Conservation (phyloP, 2,329 filamentous ascomycete genomes). For the Fusarium gaditjirri region DNA sequence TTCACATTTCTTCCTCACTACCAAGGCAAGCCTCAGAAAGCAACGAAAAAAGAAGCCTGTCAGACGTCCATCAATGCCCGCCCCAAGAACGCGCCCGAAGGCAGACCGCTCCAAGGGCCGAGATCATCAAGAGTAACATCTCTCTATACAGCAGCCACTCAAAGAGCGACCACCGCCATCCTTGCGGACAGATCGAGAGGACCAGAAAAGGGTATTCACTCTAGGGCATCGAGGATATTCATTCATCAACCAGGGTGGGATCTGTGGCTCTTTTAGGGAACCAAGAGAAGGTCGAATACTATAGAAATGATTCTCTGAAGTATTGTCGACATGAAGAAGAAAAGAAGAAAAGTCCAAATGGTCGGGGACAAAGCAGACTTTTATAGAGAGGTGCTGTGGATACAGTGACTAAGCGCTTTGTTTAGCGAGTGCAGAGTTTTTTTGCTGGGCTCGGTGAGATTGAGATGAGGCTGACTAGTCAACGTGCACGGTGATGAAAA, state of each 20-base stretch:
- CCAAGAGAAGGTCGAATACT: constrained; percentile 94
- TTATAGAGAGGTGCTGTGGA: constrained; percentile 23
- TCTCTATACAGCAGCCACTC: constrained; percentile 75
- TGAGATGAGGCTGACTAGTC: constrained; percentile 11
- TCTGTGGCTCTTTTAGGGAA: constrained; percentile 93
- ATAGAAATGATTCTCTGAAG: constrained; percentile 95
- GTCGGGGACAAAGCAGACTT: neutral
- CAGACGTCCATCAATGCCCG: constrained; percentile 91
- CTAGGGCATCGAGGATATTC: constrained; percentile 77
- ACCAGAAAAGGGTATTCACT: constrained; percentile 43
- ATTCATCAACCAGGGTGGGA: constrained; percentile 66
- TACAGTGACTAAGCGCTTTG: neutral
- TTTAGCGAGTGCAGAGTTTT: neutral
- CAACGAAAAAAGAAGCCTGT: constrained; percentile 75
- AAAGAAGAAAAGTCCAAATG: constrained; percentile 55
- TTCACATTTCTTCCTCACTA: constrained; percentile 60
- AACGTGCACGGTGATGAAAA: neutral
- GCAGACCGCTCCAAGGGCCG: constrained; percentile 77
- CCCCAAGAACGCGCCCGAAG: constrained; percentile 81
- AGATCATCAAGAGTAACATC: constrained; percentile 86
- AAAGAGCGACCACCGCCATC: constrained; percentile 60
- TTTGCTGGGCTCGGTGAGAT: neutral
- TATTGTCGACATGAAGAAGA: constrained; percentile 72
- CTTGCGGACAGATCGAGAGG: constrained; percentile 54
- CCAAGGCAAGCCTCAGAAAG: constrained; percentile 57